Evolutionary conservation across 768 basidiomycete species (phyloP).

Genomic region (Boletus coccyginus): DNA sequence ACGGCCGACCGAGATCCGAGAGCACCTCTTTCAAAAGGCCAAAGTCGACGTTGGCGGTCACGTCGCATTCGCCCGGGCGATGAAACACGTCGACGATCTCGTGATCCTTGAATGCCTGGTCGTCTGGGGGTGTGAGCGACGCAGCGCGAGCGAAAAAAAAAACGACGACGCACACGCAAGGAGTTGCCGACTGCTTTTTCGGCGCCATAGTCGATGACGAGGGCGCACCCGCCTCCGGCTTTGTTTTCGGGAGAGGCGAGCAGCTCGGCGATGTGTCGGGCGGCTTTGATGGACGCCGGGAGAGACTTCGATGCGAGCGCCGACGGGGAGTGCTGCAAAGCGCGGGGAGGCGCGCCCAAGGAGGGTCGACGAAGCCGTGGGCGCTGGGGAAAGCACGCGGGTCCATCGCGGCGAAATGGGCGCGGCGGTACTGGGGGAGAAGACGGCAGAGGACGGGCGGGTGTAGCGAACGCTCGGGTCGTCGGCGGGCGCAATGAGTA

Average conservation of each 20-base stretch:
- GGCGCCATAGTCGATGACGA: constrained; percentile 90
- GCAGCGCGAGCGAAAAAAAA: rapidly evolving
- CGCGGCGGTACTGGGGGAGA: not conserved
- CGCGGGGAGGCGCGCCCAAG: constrained; percentile 66
- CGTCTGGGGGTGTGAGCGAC: not conserved
- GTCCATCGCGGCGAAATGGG: constrained; percentile 44
- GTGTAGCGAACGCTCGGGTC: constrained; percentile 38
- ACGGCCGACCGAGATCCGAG: constrained; percentile 53
- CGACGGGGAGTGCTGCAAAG: constrained; percentile 64
- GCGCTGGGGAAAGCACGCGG: constrained; percentile 60
- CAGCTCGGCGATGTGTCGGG: constrained; percentile 64
- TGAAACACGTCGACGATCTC: constrained; percentile 82
- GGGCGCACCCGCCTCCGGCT: constrained; percentile 48
- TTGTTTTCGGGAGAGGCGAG: constrained; percentile 27
- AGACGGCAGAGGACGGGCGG: constrained; percentile 15
- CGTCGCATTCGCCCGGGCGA: constrained; percentile 81
- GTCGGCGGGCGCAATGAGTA: constrained; percentile 56
- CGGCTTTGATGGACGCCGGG: constrained; percentile 65
- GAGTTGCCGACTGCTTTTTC: constrained; percentile 67
- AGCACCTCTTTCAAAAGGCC: constrained; percentile 80
- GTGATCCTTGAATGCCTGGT: constrained; percentile 89
- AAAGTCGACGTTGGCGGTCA: constrained; percentile 98
- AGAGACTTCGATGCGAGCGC: constrained; percentile 82
- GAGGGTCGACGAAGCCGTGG: constrained; percentile 52
- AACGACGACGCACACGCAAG: constrained; percentile 62